Evolutionary conservation across 2,329 filamentous ascomycete species (phyloP).

Genomic region (Xylaria sp.): DNA sequence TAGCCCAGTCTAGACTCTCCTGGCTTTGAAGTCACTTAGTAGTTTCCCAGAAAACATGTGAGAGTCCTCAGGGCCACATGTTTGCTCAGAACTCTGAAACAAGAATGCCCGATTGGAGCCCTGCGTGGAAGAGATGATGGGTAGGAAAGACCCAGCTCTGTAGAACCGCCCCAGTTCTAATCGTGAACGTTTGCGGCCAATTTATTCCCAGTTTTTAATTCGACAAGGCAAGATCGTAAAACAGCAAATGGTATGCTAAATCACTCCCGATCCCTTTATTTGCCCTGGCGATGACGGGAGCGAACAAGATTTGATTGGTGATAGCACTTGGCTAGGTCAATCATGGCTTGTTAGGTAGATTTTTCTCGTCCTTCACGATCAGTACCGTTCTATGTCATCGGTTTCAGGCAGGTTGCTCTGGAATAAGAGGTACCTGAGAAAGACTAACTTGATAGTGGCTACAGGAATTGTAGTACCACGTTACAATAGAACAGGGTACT

Average conservation of each 20-base stretch:
- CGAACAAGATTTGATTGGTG: slow-evolving; percentile 28
- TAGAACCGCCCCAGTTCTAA: slow-evolving; percentile 7
- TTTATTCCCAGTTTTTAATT: slow-evolving; percentile 6
- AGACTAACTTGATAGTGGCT: slow-evolving; percentile 36
- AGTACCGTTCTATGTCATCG: slow-evolving; percentile 17
- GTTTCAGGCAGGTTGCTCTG: slow-evolving; percentile 9
- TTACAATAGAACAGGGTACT: slow-evolving; percentile 43
- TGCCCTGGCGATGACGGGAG: slow-evolving; percentile 13
- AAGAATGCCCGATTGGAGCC: slow-evolving; percentile 18
- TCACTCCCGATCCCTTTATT: slow-evolving; percentile 9
- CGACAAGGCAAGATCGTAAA: slow-evolving; percentile 8
- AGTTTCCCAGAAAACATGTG: slow-evolving; percentile 23
- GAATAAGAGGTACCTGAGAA: slow-evolving; percentile 16
- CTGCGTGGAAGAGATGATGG: slow-evolving; percentile 1
- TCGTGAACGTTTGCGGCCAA: slow-evolving; percentile 16
- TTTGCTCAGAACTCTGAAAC: slow-evolving; percentile 31
- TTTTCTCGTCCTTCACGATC: slow-evolving; percentile 27
- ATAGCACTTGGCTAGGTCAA: slow-evolving; percentile 9
- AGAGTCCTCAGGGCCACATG: slow-evolving; percentile 16
- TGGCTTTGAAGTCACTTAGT: slow-evolving; percentile 20
- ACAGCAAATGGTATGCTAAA: slow-evolving; percentile 25
- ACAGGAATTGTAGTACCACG: slow-evolving; percentile 44
- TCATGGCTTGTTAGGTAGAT: slow-evolving; percentile 19
- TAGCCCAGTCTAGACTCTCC: slow-evolving; percentile 23
- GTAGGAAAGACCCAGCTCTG: slow-evolving; percentile 10